A percentile compares a stretch with the other conserved stretches of the same genome.
Evolutionary conservation across 768 basidiomycete species (phyloP).

Genomic region (Dentipellis sp.): DNA sequence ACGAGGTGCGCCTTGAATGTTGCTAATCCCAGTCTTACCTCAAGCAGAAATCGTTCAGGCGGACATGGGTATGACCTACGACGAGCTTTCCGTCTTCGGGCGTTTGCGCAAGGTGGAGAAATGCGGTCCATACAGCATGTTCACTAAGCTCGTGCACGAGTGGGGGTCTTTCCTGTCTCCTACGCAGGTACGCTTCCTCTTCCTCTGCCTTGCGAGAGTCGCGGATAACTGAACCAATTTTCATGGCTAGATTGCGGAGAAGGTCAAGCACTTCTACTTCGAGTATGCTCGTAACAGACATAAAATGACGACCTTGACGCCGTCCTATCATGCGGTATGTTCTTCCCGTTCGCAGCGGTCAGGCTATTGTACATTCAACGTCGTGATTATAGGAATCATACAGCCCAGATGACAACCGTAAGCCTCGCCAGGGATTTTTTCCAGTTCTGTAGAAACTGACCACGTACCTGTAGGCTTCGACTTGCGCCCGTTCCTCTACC

Average conservation of each 20-base stretch:
- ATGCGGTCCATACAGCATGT: constrained; percentile 96
- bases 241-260: constrained; percentile 72
- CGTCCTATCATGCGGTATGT: constrained; percentile 87
- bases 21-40: background rate
- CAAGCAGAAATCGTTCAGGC: constrained; percentile 40
- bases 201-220: background rate
- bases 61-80: constrained; percentile 99
- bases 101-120: constrained; percentile 93
- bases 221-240: background rate
- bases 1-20: constrained; percentile 54
- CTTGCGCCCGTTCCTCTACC: constrained; percentile 92
- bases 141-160: constrained; percentile 88
- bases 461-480: constrained; percentile 64
- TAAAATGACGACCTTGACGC: constrained; percentile 97
- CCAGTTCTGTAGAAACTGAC: constrained; percentile 5
- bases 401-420: constrained; percentile 94
- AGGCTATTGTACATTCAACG: background rate
- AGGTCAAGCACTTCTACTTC: constrained; percentile 96
- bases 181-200: constrained; percentile 41
- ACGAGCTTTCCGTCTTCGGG: constrained; percentile 91
- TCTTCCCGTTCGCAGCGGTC: background rate
- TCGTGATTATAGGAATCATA: constrained; percentile 67
- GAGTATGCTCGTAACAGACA: constrained; percentile 95
- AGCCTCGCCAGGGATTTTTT: constrained; percentile 20
- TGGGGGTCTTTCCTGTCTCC: constrained; percentile 89